phyloP scores from a whole-genome alignment of 1,139 yeast species.

The Wickerhamomyces sp. region DNA sequence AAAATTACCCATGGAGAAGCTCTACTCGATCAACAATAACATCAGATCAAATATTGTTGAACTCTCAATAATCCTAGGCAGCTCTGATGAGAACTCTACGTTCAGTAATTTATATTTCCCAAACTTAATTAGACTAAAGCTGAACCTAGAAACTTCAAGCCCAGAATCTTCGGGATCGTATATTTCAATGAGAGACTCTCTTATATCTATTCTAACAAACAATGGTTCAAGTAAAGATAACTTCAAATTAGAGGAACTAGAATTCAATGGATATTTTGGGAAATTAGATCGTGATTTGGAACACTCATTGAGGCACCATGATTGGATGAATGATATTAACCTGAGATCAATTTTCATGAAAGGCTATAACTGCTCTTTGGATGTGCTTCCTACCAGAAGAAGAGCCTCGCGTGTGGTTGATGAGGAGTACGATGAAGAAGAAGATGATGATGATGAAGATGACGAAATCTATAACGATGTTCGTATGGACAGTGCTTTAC shows the following conservation, averaged over 20 bases:
- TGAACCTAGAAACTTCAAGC: slow-evolving; percentile 7
- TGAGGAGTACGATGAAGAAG: not conserved
- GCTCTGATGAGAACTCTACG: slow-evolving; percentile 2
- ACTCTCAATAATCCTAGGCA: slow-evolving; percentile 9
- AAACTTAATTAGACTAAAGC: slow-evolving; percentile 2
- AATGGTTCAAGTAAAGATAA: slow-evolving; percentile 2
- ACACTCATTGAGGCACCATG: slow-evolving; percentile 16
- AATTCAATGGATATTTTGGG: slow-evolving; percentile 21
- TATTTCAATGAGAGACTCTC: not conserved
- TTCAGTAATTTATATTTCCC: slow-evolving; percentile 4
- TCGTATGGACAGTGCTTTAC: not conserved
- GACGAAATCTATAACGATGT: not conserved
- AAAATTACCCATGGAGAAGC: slow-evolving; percentile 14
- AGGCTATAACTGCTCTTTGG: too few species aligned
- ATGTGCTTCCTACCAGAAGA: too few species aligned
- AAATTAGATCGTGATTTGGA: slow-evolving; percentile 15
- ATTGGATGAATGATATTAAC: slow-evolving; percentile 10
- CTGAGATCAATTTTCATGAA: slow-evolving; percentile 12
- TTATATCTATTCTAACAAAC: not conserved
- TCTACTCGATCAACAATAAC: slow-evolving; percentile 5
- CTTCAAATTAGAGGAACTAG: slow-evolving; percentile 8
- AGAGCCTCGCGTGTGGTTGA: too few species aligned
- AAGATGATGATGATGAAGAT: slow-evolving; percentile 1
- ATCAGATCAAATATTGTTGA: slow-evolving; percentile 6
- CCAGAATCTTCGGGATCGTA: too few species aligned